Base-by-base conservation (phyloP, 305 asterid genomes). In the Lippia alba region DNA sequence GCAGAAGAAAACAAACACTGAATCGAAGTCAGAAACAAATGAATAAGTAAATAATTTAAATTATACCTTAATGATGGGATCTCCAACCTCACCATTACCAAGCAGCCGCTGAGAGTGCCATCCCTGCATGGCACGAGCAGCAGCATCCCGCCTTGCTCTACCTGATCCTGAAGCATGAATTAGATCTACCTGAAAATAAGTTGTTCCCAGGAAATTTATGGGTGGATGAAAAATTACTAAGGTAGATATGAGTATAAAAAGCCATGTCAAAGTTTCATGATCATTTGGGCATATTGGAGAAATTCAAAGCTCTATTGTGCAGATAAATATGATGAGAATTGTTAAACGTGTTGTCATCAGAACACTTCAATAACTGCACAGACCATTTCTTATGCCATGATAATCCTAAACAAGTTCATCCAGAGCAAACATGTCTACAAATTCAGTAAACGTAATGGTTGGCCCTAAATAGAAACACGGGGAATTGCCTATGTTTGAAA, bases 61-160 rank as follows among this genome's bases (percentile, higher is more conserved):
- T 48, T 76, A 66, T 49, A 89, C 99, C 97, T 91, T 94, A 75
- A 90, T 81, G 74, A 91, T 83, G 66, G 97, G 96, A 82, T 91
- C 97, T 62, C 90, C 95, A 80, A 91, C 91, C 87, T 88, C 96
- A 58, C 96, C 97, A 78, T 88, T 85, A 72, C 92, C 88, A 48
- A 86, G 86, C 82, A 86, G 94, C 41, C 97, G 95, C 79, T 91
- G 96, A 67, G 97, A 85, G 71, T 91, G 97, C 97, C 99, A 94
- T 74, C 97, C 99, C 78, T 94, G 97, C 97, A 94, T 94, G 73
- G 99, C 99, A 76, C 99, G 99, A 72, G 99, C 97, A 19, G 97
- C 99, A 56, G 97, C 96, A 87, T 91, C 97, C 80, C 99, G 85
- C 82, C 97, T 88, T 66, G 96, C 96, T 75, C 97, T 88, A 60